These are phyloP conservation scores for Citrus medica DNA, from an alignment of 345 rosid species.

Conservation along the genomic window DNA sequence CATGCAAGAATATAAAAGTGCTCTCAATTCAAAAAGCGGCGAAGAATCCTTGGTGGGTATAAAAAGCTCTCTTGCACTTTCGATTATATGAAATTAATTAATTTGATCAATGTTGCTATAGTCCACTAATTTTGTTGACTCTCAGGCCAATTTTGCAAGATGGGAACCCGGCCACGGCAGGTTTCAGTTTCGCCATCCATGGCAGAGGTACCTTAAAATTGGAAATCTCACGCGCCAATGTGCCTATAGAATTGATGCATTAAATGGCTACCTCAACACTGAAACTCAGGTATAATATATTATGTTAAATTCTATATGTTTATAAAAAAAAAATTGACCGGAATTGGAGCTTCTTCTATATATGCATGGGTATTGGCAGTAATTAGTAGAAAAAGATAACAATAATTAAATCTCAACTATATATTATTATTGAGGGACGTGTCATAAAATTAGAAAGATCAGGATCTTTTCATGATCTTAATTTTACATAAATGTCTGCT, in stretches of 20 bases:
- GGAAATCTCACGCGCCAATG: slow-evolving; percentile 53
- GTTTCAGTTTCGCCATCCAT: slow-evolving; percentile 70
- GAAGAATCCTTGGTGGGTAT: slow-evolving; percentile 74
- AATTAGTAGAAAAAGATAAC: too few relatives aligned
- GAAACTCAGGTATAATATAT: slow-evolving; percentile 36
- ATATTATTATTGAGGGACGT: too few relatives aligned
- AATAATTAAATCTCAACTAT: too few relatives aligned
- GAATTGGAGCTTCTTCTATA: too few relatives aligned
- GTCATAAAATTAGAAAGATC: too few relatives aligned
- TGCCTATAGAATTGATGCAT: slow-evolving; percentile 59
- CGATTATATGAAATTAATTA: too few relatives aligned
- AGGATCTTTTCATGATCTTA: too few relatives aligned
- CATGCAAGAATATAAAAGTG: slow-evolving; percentile 46
- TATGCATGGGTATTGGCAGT: too few relatives aligned
- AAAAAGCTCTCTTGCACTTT: background rate
- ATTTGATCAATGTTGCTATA: background rate
- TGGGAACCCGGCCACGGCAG: slow-evolving; percentile 89
- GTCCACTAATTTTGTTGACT: background rate
- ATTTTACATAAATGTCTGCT: too few relatives aligned
- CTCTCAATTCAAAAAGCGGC: slow-evolving; percentile 51
- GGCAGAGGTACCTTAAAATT: slow-evolving; percentile 61
- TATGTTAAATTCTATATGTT: too few relatives aligned
- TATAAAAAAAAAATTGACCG: too few relatives aligned
- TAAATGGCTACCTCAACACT: slow-evolving; percentile 42
- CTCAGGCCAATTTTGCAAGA: slow-evolving; percentile 72